Percentiles rank a stretch among this genome's conserved stretches.
These are phyloP conservation scores for Neoboletus brunneissimus DNA, from an alignment of 768 basidiomycete genomes.

Conservation along the genomic window DNA sequence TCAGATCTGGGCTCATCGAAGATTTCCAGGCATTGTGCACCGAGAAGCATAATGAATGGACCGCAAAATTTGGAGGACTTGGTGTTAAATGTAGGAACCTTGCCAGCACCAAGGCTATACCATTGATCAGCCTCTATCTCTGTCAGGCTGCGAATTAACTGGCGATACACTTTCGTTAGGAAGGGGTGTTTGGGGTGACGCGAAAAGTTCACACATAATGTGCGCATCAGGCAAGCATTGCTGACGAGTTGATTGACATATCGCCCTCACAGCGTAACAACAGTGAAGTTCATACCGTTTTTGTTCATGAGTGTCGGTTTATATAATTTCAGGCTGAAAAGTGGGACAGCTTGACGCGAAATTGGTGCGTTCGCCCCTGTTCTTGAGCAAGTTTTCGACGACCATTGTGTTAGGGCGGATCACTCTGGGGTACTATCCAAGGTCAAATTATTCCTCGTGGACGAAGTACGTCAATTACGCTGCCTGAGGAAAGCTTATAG, in stretches of 20 bases:
- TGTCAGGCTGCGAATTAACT: constrained; percentile 80
- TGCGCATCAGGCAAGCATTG: constrained; percentile 32
- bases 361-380: constrained; percentile 58
- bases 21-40: constrained; percentile 73
- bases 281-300: constrained; percentile 43
- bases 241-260: constrained; percentile 1
- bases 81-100: constrained; percentile 66
- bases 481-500: not conserved
- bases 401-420: constrained; percentile 44
- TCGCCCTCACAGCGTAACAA: constrained; percentile 57
- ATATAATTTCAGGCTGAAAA: constrained; percentile 73
- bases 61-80: constrained; percentile 68
- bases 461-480: constrained; percentile 56
- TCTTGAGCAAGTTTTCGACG: not conserved
- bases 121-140: not conserved
- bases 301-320: not conserved
- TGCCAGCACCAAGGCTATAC: not conserved
- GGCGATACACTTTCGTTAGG: constrained; percentile 81
- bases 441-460: constrained; percentile 82
- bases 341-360: constrained; percentile 91
- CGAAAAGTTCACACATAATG: constrained; percentile 79
- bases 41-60: constrained; percentile 85
- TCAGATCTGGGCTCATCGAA: not conserved
- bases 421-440: constrained; percentile 66
- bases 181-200: constrained; percentile 66